Conservation (phyloP, 2,329 filamentous ascomycete genomes). For the Coniochaeta hoffmannii region DNA sequence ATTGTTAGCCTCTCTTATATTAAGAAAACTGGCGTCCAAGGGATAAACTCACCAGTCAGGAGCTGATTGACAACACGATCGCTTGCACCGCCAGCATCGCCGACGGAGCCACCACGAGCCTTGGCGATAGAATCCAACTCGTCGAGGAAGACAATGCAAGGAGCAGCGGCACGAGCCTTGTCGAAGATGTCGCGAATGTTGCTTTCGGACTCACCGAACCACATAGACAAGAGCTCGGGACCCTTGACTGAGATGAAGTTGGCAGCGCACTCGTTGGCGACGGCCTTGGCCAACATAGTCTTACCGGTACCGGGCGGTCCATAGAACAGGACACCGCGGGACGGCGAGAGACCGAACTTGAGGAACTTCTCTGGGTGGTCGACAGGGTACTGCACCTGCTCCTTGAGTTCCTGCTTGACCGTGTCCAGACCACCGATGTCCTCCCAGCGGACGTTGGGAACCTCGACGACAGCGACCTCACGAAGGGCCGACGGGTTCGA, state of each 20-base stretch:
- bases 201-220: conserved; percentile 99
- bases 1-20: conserved; percentile 8
- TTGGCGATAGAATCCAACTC: conserved; percentile 99
- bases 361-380: conserved; percentile 99
- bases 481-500: conserved; percentile 98
- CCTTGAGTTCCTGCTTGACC: conserved; percentile 99
- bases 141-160: conserved; percentile 97
- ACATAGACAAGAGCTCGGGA: conserved; percentile 97
- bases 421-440: conserved; percentile 97
- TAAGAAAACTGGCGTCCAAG: background rate
- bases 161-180: conserved; percentile 95
- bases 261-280: conserved; percentile 97
- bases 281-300: conserved; percentile 97
- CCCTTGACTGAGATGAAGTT: conserved; percentile 99
- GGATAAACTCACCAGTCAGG: conserved; percentile 66
- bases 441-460: conserved; percentile 98
- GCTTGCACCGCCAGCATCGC: conserved; percentile 94
- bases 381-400: conserved; percentile 97
- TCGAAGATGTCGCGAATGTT: conserved; percentile 99
- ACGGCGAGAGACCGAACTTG: conserved; percentile 98
- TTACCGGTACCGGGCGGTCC: conserved; percentile 99
- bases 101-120: conserved; percentile 92
- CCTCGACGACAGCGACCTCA: conserved; percentile 97
- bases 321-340: conserved; percentile 97
- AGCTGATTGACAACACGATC: conserved; percentile 99